phyloP scores from a whole-genome alignment of 2,329 filamentous ascomycete genomes.

The Talaromyces sp. region DNA sequence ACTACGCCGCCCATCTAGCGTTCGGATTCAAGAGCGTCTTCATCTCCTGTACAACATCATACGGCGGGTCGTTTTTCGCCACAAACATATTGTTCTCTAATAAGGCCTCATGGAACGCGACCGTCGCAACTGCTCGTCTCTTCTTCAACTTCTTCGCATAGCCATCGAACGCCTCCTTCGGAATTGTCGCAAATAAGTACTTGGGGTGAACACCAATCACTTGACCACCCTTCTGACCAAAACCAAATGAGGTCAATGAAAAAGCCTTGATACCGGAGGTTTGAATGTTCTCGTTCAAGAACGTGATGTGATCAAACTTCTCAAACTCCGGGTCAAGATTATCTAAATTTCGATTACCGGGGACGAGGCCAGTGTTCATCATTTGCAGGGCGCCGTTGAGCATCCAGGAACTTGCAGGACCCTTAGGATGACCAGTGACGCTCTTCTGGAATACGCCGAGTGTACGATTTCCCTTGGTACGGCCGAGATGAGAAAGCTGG shows the following conservation, averaged over 20 bases:
- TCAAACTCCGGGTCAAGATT: slow-evolving; percentile 96
- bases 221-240: slow-evolving; percentile 98
- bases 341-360: slow-evolving; percentile 96
- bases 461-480: slow-evolving; percentile 92
- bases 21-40: background rate
- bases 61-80: background rate
- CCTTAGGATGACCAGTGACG: slow-evolving; percentile 97
- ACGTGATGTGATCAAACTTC: slow-evolving; percentile 96
- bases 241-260: slow-evolving; percentile 97
- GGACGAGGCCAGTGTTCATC: slow-evolving; percentile 87
- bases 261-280: slow-evolving; percentile 98
- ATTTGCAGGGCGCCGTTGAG: slow-evolving; percentile 97
- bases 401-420: slow-evolving; percentile 99
- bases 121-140: background rate
- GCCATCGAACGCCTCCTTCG: background rate
- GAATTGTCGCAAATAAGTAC: slow-evolving; percentile 77
- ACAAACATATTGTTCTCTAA: background rate
- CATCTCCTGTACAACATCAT: background rate
- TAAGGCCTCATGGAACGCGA: background rate
- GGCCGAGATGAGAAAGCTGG: slow-evolving; percentile 90
- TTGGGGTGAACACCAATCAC: slow-evolving; percentile 95
- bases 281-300: slow-evolving; percentile 91
- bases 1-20: background rate
- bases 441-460: slow-evolving; percentile 99
- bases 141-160: background rate